A percentile compares a stretch with the other conserved stretches of the same genome.
Conservation (phyloP, 495 filamentous ascomycete genomes). For the Daldinia bambusicola region DNA sequence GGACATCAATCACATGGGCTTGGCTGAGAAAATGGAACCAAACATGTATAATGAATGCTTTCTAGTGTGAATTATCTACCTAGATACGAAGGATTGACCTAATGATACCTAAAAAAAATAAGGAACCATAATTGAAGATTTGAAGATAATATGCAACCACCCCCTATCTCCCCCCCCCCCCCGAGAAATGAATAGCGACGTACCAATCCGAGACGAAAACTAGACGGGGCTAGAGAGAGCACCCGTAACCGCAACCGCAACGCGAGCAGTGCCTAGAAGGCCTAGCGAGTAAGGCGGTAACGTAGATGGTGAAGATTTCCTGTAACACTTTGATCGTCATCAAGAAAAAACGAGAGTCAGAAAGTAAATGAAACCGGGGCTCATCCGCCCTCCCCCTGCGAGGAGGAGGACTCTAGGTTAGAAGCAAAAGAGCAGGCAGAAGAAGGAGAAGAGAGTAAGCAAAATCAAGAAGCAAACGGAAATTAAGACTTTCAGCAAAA, state of each 20-base stretch:
- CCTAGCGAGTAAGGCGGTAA: slow-evolving; percentile 2
- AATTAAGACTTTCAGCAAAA: slow-evolving; percentile 20
- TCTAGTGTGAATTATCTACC: slow-evolving; percentile 38
- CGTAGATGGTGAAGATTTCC: slow-evolving; percentile 3
- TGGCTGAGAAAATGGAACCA: slow-evolving; percentile 22
- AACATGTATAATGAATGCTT: slow-evolving; percentile 40
- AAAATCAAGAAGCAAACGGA: slow-evolving; percentile 20
- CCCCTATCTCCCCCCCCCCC: background rate
- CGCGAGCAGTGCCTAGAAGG: slow-evolving; percentile 11
- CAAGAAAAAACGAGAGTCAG: slow-evolving; percentile 31
- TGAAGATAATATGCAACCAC: background rate
- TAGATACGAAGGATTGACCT: slow-evolving; percentile 38
- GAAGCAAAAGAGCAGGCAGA: slow-evolving; percentile 20
- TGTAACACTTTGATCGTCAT: slow-evolving; percentile 12
- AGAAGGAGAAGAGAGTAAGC: slow-evolving; percentile 24
- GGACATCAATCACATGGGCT: slow-evolving; percentile 19
- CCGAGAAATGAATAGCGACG: slow-evolving; percentile 22
- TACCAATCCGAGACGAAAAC: slow-evolving; percentile 13
- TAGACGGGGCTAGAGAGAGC: slow-evolving; percentile 12
- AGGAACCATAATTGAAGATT: slow-evolving; percentile 19
- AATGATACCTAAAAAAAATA: slow-evolving; percentile 39
- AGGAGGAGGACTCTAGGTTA: slow-evolving; percentile 13
- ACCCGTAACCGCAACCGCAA: slow-evolving; percentile 16
- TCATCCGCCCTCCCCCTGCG: slow-evolving; percentile 2
- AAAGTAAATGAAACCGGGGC: slow-evolving; percentile 26